These are phyloP conservation scores for Hawksworthiomyces lignivorus DNA, from an alignment of 2,329 filamentous ascomycete genomes.

Conservation along the genomic window DNA sequence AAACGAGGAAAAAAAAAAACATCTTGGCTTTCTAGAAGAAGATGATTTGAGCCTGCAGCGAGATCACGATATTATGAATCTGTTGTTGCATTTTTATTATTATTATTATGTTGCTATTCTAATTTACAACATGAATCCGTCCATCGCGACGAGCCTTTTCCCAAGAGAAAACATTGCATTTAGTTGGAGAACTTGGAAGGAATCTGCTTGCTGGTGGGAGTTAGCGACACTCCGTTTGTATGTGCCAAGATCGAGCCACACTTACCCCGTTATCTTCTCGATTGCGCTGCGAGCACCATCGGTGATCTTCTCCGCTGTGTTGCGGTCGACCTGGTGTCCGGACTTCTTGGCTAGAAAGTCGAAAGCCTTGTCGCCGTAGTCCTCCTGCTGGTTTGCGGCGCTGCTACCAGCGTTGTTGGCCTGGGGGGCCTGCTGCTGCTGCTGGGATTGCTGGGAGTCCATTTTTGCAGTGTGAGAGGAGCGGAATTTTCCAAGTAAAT, in stretches of 20 bases:
- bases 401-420: not conserved
- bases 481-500: too few species aligned
- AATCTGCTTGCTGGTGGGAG: slow-evolving; percentile 27
- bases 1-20: too few species aligned
- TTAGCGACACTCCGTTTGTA: not conserved
- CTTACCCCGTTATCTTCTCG: slow-evolving; percentile 33
- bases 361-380: slow-evolving; percentile 22
- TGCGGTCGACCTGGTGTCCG: slow-evolving; percentile 16
- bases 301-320: slow-evolving; percentile 26
- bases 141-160: too few species aligned
- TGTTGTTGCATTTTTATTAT: too few species aligned
- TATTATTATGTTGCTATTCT: too few species aligned
- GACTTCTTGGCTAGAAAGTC: slow-evolving; percentile 20
- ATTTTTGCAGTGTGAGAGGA: too few species aligned
- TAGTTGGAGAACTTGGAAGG: slow-evolving; percentile 25
- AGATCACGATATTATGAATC: too few species aligned
- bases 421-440: slow-evolving; percentile 3
- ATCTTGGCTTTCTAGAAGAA: too few species aligned
- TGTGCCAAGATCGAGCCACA: not conserved
- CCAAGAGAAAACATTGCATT: too few species aligned
- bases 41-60: too few species aligned
- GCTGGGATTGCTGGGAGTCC: too few species aligned
- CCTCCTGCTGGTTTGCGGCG: slow-evolving; percentile 10
- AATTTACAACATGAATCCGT: too few species aligned
- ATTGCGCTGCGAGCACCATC: slow-evolving; percentile 24